Conservation (phyloP, 345 rosid species). For the Euclidium syriacum region DNA sequence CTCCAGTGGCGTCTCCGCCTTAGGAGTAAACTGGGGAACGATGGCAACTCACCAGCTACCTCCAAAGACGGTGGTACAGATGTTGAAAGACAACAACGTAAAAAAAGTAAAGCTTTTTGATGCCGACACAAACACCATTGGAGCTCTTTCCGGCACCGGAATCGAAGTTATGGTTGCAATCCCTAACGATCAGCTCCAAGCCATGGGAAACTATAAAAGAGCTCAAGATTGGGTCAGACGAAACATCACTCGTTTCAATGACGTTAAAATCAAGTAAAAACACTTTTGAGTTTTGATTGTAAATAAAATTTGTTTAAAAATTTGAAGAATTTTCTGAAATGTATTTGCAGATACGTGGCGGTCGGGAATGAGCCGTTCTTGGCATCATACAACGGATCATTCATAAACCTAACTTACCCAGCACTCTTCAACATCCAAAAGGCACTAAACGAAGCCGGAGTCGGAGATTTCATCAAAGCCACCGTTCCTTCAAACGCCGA, state of each 20-base stretch:
- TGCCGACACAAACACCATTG: slow-evolving; percentile 55
- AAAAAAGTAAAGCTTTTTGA: slow-evolving; percentile 85
- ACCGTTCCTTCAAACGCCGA: slow-evolving; percentile 87
- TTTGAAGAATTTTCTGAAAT: neutral
- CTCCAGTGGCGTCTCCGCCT: slow-evolving; percentile 12
- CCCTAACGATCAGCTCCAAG: slow-evolving; percentile 74
- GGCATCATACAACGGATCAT: slow-evolving; percentile 65
- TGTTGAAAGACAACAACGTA: slow-evolving; percentile 78
- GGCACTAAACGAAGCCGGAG: slow-evolving; percentile 71
- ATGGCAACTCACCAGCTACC: slow-evolving; percentile 62
- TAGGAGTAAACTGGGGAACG: slow-evolving; percentile 95
- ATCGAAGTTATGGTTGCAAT: slow-evolving; percentile 92
- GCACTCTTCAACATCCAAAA: slow-evolving; percentile 88
- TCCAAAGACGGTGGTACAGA: slow-evolving; percentile 63
- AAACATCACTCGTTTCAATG: slow-evolving; percentile 64
- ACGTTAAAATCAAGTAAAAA: slow-evolving; percentile 63
- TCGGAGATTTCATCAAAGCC: slow-evolving; percentile 72
- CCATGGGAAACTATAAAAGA: slow-evolving; percentile 45
- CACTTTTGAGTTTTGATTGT: neutral
- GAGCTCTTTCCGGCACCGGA: slow-evolving; percentile 65
- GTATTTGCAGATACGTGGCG: slow-evolving; percentile 63
- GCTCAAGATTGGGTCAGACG: slow-evolving; percentile 67
- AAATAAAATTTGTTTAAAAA: too few species aligned
- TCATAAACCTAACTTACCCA: slow-evolving; percentile 60
- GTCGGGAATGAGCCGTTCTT: slow-evolving; percentile 95